A percentile compares a stretch with the other conserved stretches of the same genome.
phyloP scores from a whole-genome alignment of 208 protist species.

The Crithidia expoeki region DNA sequence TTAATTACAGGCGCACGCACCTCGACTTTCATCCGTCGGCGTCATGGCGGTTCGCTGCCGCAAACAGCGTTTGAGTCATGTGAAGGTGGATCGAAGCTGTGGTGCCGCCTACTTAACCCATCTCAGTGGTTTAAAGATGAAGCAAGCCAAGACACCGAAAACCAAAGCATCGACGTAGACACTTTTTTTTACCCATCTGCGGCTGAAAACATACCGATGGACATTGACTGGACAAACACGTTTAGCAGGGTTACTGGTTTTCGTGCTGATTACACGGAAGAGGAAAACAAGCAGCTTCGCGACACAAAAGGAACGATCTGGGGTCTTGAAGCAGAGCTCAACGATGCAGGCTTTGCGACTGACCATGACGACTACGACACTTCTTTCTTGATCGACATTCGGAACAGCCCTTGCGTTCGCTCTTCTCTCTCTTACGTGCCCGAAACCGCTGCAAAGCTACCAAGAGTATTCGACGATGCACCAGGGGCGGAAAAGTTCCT shows the following conservation, averaged over 20 bases:
- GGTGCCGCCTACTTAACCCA: constrained; percentile 22
- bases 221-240: constrained; percentile 19
- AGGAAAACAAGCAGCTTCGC: not conserved
- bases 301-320: constrained; percentile 18
- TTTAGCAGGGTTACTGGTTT: constrained; percentile 33
- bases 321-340: constrained; percentile 22
- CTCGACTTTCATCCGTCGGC: constrained; percentile 26
- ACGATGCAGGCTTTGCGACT: constrained; percentile 31
- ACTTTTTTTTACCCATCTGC: constrained; percentile 13
- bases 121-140: constrained; percentile 9
- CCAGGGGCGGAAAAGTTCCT: constrained; percentile 35
- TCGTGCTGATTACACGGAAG: not conserved
- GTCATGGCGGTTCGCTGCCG: constrained; percentile 29
- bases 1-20: constrained; percentile 49
- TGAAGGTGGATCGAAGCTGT: constrained; percentile 43
- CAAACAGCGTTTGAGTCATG: constrained; percentile 29
- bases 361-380: constrained; percentile 32
- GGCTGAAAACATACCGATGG: constrained; percentile 9
- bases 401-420: constrained; percentile 28
- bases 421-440: not conserved
- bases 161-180: not conserved
- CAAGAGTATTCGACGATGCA: constrained; percentile 8
- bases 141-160: not conserved
- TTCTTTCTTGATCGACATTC: constrained; percentile 45
- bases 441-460: not conserved